These are phyloP conservation scores for Lachancea mirantina DNA, from an alignment of 805 yeast genomes.

Conservation along the genomic window DNA sequence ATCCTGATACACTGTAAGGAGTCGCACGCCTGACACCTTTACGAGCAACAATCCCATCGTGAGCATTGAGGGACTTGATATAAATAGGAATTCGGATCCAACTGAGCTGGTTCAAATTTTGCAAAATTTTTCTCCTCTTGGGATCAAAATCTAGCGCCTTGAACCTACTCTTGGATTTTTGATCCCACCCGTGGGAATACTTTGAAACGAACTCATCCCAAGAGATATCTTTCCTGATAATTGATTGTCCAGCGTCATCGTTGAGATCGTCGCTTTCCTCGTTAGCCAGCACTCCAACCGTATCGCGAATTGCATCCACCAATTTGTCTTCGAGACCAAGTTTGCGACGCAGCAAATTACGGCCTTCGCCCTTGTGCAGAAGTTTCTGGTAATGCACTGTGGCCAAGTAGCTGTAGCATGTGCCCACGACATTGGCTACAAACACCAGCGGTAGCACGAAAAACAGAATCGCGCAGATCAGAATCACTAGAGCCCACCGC, in stretches of 20 bases:
- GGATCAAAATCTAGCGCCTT: constrained; percentile 31
- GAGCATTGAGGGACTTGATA: constrained; percentile 70
- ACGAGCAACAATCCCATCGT: constrained; percentile 80
- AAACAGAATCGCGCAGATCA: constrained; percentile 2
- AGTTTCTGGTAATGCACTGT: constrained; percentile 22
- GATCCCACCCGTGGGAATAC: constrained; percentile 18
- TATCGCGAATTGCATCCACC: constrained; percentile 17
- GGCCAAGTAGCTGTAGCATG: constrained; percentile 25
- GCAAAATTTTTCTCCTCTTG: constrained; percentile 37
- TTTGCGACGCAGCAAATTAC: constrained; percentile 16
- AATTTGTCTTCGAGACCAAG: constrained; percentile 21
- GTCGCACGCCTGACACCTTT: constrained; percentile 42
- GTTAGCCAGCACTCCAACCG: constrained; percentile 20
- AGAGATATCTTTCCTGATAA: constrained; percentile 4
- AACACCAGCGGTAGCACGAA: constrained; percentile 23
- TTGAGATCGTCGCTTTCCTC: constrained; percentile 12
- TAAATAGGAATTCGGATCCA: constrained; percentile 78
- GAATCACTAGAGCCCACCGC: constrained; percentile 1
- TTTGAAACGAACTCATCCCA: constrained; percentile 25
- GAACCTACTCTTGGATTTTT: constrained; percentile 14
- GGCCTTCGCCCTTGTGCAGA: constrained; percentile 18
- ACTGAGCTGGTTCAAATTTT: constrained; percentile 51
- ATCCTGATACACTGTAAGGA: constrained; percentile 23
- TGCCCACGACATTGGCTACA: constrained; percentile 23
- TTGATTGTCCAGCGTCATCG: constrained; percentile 9